Conservation (phyloP, 1,284 basidiomycete genomes). For the Ceratobasidium sp. region DNA sequence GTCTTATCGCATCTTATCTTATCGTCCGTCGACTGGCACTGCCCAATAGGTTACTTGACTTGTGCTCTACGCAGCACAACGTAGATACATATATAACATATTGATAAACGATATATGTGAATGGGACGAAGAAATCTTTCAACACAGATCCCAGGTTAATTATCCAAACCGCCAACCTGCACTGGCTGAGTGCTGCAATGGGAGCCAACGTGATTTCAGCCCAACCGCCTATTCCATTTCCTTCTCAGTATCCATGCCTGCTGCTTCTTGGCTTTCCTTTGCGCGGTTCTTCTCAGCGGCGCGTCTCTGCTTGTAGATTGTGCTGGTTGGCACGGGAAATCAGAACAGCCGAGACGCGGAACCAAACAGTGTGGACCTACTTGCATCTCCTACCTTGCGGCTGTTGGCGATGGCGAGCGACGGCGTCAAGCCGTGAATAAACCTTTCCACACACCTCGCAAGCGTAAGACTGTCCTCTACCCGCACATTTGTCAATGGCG, state of each 20-base stretch:
- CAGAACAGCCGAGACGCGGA: neutral
- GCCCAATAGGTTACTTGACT: too few species aligned
- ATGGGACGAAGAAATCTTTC: neutral
- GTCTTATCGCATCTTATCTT: too few species aligned
- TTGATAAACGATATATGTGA: conserved; percentile 20
- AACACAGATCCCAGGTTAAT: neutral
- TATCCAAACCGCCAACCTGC: neutral
- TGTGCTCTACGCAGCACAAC: neutral
- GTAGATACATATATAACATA: conserved; percentile 32
- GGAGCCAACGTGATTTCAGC: neutral
- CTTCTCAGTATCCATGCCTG: neutral
- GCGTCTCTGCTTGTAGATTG: conserved; percentile 25
- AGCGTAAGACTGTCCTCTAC: conserved; percentile 33
- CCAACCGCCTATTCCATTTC: neutral
- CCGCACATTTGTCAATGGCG: conserved; percentile 27
- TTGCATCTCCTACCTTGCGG: conserved; percentile 38
- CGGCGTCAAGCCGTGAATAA: conserved; percentile 37
- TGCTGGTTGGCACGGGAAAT: neutral
- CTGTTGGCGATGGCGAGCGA: conserved; percentile 36
- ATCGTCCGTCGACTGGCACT: too few species aligned
- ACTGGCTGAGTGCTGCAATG: neutral
- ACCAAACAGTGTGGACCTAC: conserved; percentile 1
- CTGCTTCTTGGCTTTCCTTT: conserved; percentile 16
- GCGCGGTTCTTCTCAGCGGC: conserved; percentile 26
- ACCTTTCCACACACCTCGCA: conserved; percentile 37